Base-by-base conservation (phyloP, 2,329 filamentous ascomycete genomes). In the Apiospora phragmitis region DNA sequence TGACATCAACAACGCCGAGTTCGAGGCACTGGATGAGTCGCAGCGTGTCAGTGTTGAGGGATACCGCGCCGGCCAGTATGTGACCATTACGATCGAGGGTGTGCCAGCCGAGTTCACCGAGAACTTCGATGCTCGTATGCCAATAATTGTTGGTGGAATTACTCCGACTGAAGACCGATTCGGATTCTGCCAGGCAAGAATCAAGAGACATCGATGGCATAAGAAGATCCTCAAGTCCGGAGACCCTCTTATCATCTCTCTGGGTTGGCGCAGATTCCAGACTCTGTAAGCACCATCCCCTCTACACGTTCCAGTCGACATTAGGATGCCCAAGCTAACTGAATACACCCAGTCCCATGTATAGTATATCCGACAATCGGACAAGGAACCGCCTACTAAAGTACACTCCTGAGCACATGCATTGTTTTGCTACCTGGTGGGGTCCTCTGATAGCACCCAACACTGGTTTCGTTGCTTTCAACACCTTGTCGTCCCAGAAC, bases 211-310 rank as follows among this genome's bases (percentile, higher is more conserved):
- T 81, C 89, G 96, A 75, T 99, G 97, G 97, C 96, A 99, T 85
- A 98, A 98, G 89, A 97, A 96, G 86, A 98, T 98, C 76, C 87
- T 99, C 75, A 99, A 99, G 86, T 98, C 94, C 43, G 97, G 97
- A 79, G 96, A 99, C 79, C 97, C 96, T 21, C 88, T 99, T 68
- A 97, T 99, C 79, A 96, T 99, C 85, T 98, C 95, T 1, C 87
- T 99, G 59, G 96, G 96, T 55, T 99, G 96, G 96, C 89, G 96
- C 68, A 89, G 96, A 72, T 99, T 99, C 86, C 96, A 98, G 83
- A 92, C 93, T 7, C 86, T 96, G 75, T 62, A 62, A 62, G 55
- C 55, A 62, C 8, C 32, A 59, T 35, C 21, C 21, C 55, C 21
- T 29, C 32, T 21, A 12, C 4, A 1, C 8, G 3, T 38, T 2